Conservation (phyloP, 106 monocot species). For the Xerophyta viscosa region DNA sequence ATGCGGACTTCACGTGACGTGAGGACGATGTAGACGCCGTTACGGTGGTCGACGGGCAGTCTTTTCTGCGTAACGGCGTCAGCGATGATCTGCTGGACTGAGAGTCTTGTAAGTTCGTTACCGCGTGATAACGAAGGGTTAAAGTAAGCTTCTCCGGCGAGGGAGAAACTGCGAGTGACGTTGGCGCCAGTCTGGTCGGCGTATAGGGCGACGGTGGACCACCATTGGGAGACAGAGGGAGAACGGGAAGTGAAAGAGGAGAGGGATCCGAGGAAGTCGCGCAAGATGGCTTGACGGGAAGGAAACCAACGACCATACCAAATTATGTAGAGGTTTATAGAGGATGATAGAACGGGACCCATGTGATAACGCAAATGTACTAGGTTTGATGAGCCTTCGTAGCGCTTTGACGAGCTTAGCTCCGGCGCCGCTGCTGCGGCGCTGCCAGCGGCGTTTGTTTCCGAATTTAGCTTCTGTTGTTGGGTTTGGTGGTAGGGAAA, state of each 20-base stretch:
- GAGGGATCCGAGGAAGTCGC: background rate
- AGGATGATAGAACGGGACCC: conserved; percentile 76
- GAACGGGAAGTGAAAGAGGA: background rate
- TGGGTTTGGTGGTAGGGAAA: background rate
- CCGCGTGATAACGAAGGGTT: conserved; percentile 21
- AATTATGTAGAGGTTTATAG: conserved; percentile 55
- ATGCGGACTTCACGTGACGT: conserved; percentile 38
- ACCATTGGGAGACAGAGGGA: conserved; percentile 59
- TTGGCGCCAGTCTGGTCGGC: conserved; percentile 66
- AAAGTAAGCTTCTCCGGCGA: conserved; percentile 26
- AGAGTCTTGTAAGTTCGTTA: conserved; percentile 40
- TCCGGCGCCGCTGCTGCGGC: background rate
- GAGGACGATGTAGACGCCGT: conserved; percentile 61
- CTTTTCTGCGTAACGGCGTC: conserved; percentile 18
- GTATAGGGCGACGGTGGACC: conserved; percentile 65
- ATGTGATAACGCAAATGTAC: conserved; percentile 67
- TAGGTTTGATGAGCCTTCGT: conserved; percentile 61
- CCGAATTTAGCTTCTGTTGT: background rate
- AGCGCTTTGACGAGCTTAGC: conserved; percentile 22
- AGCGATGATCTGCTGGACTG: conserved; percentile 52
- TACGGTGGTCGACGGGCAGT: conserved; percentile 49
- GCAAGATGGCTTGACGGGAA: conserved; percentile 14
- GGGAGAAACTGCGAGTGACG: conserved; percentile 45
- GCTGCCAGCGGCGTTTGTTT: background rate
- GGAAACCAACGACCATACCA: conserved; percentile 68